Evolutionary conservation across 768 basidiomycete genomes (phyloP), one percentile per base, ranked within the genome.

Genomic region (Mycena vulgaris): DNA sequence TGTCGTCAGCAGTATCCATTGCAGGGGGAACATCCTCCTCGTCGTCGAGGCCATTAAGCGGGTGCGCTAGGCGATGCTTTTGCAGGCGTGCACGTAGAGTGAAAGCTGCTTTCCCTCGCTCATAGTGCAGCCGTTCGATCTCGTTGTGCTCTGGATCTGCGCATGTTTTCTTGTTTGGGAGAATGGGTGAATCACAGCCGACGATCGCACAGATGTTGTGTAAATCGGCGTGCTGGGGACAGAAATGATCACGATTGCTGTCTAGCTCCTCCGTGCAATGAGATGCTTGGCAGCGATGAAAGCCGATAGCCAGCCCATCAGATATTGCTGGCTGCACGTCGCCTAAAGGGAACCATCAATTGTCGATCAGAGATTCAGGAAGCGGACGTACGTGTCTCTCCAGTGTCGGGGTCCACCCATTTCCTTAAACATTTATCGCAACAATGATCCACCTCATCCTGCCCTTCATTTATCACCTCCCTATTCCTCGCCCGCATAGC

Each of bases 401-500:
- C 63, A 40, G n/a, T n/a, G n/a, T 73, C 64, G 7, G 45, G 63
- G n/a, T 66, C 17, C 23, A 19, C 31, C 62, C 59, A 78, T 2
- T 62, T 16, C 0, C 75, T 68, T 56, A 76, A 65, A 60, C 79
- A 81, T 42, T 73, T 74, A 6, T 77, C 66, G 39, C 80, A 81
- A 16, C 61, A 73, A 68, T 80, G 80, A 3, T 5, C 23, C 4
- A 78, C 66, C 25, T 79, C 78, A 19, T 73, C 72, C 35, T 80
- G 79, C 0, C 79, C 79, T 33, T 71, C 33, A 3, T 69, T 27
- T 11, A 76, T 60, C 2, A 81, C 79, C 2, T 65, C 58, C 0
- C 42, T 5, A 49, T 80, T 83, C 0, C 79, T 65, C 4, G 59
- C 72, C 13, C 68, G 48, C 73, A 81, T 81, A 4, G 76, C 78